These are phyloP conservation scores for Stylosanthes scabra DNA, from an alignment of 331 rosid species.

Conservation along the genomic window DNA sequence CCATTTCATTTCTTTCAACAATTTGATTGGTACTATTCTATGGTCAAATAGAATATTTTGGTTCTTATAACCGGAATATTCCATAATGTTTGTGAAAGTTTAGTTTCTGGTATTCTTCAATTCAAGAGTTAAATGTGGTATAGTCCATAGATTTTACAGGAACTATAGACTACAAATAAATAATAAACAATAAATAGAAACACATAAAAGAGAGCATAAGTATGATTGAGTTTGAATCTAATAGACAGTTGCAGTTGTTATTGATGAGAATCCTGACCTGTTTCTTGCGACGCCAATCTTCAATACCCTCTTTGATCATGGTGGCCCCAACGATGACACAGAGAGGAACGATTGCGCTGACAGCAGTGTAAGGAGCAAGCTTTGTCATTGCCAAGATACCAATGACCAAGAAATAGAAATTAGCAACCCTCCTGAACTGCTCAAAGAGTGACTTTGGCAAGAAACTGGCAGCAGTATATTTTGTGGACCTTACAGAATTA, in stretches of 20 bases:
- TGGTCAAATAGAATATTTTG: constrained; percentile 21
- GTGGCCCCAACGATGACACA: constrained; percentile 65
- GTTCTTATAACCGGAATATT: not conserved
- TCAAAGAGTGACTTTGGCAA: constrained; percentile 95
- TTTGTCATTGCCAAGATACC: constrained; percentile 83
- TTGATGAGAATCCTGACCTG: constrained; percentile 58
- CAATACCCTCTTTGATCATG: constrained; percentile 87
- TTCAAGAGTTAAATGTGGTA: constrained; percentile 13
- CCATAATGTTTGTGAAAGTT: constrained; percentile 8
- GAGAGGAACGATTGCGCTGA: constrained; percentile 88
- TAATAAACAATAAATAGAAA: not conserved
- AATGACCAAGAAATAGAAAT: constrained; percentile 81
- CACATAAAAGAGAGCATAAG: constrained; percentile 1
- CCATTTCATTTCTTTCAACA: constrained; percentile 20
- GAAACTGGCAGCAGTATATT: constrained; percentile 81
- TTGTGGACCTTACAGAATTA: constrained; percentile 86
- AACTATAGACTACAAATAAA: not conserved
- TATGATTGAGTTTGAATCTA: constrained; percentile 18
- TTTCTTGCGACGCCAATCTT: constrained; percentile 85
- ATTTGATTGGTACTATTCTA: constrained; percentile 22
- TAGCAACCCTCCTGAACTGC: constrained; percentile 99
- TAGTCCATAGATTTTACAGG: not conserved
- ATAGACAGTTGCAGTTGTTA: not conserved
- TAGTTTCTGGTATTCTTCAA: not conserved
- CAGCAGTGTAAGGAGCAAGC: constrained; percentile 88